Conservation (phyloP, 2,329 filamentous ascomycete species). For the Metarhizium anisopliae region DNA sequence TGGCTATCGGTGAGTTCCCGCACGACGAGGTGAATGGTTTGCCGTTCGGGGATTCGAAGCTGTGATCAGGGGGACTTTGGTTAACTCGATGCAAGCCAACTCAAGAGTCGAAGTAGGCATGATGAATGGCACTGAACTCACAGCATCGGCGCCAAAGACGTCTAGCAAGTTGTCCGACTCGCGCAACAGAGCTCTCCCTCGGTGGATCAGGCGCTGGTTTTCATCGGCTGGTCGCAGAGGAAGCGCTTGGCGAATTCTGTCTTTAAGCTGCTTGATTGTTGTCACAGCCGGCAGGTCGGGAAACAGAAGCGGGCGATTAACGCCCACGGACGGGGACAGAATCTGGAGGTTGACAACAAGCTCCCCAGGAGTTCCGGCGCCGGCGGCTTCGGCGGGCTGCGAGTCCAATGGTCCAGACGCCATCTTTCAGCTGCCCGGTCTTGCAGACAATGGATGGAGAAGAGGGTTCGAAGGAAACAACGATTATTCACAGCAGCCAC, state of each 20-base stretch:
- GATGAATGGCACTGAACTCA: conserved; percentile 21
- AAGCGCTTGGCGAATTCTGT: conserved; percentile 44
- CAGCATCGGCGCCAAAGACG: conserved; percentile 46
- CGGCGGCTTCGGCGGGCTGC: conserved; percentile 14
- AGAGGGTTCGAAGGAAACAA: not conserved
- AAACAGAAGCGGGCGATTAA: conserved; percentile 41
- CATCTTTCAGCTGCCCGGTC: conserved; percentile 21
- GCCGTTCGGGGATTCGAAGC: conserved; percentile 35
- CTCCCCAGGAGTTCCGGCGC: conserved; percentile 17
- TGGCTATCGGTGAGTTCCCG: conserved; percentile 27
- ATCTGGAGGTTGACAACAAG: conserved; percentile 47
- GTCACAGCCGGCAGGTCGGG: conserved; percentile 37
- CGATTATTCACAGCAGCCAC: not conserved
- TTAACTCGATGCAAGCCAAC: not conserved
- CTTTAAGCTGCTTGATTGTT: conserved; percentile 49
- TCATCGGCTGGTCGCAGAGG: conserved; percentile 41
- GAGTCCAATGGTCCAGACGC: conserved; percentile 25
- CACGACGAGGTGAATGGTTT: conserved; percentile 46
- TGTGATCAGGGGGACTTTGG: conserved; percentile 12
- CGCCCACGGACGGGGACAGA: conserved; percentile 48
- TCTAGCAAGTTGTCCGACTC: conserved; percentile 48
- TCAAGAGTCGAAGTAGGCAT: not conserved
- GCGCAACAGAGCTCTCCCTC: conserved; percentile 45
- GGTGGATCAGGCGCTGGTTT: conserved; percentile 51
- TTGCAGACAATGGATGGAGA: not conserved